Base-by-base conservation (phyloP, 2,329 filamentous ascomycete species). In the Coleophoma eucalyptorum region DNA sequence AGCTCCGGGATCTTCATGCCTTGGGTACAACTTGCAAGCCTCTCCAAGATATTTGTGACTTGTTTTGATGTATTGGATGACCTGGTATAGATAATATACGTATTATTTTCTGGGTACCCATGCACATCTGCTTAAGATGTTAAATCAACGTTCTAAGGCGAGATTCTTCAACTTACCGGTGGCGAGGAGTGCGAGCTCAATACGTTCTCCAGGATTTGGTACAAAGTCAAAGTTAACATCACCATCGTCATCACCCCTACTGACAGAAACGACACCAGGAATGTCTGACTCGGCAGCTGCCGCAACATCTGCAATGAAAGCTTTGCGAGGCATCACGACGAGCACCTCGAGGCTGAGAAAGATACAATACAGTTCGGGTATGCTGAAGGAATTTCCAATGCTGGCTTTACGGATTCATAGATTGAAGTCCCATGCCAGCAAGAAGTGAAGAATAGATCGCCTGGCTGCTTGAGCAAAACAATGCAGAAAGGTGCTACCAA, bases 171-270 rank as follows among this genome's bases (percentile, higher is more conserved):
- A 38, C 62, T 60, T 50, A 60, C 52, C 48, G 49, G 53, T 46
- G 40, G 50, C 48, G 10, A 62, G 54, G 18, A 65, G 48, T 42
- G 51, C 52, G 19, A 66, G 60, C 40, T 63, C 58, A 16, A 62
- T 57, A 8, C 62, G 56, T 13, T 48, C 19, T 8, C 56, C 58
- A 43, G 53, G 49, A 41, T 40, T 33, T 33, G 60, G 69, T 68
- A 62, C 53, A 58, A 77, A 88, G 4, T 68, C 73, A 64, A 93
- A 87, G 13, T 76, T 77, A 50, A 95, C 74, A 50, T 88, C 82
- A 46, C 87, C 89, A 65, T 93, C 87, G 32, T 87, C 85, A 5
- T 84, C 81, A 15, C 87, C 87, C 34, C 73, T 71, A 33, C 70
- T 69, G 20, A 96, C 69, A 33, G 74, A 63, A 44, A 69, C 69